Base-by-base conservation (phyloP, 1,284 basidiomycete genomes). In the Rhodotorula mucilaginosa region DNA sequence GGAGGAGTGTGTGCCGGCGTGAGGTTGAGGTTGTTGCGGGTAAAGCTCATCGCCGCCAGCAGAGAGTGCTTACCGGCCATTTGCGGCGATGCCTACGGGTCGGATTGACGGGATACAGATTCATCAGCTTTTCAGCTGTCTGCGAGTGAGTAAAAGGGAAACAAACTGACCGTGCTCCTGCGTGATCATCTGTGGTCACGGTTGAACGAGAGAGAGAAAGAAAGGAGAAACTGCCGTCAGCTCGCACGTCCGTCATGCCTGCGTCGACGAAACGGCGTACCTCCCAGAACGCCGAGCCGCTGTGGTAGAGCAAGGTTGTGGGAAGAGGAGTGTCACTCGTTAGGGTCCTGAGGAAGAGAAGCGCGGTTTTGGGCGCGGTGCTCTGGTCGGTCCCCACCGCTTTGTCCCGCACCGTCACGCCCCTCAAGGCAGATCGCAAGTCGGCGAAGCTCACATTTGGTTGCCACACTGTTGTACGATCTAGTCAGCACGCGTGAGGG, bases 111-210 rank as follows among this genome's bases (percentile, higher is more conserved):
- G 2, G 2, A 6, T n/a, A 29, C 39, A 18, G 10, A 12, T 34
- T 39, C 46, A 57, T 46, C n/a, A 64, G 47, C 19, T 19, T 16
- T n/a, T 34, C 5, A 3, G n/a, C 39, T n/a, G 34, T 21, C 21
- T 19, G 15, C 23, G 18, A 26, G 2, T 29, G 8, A n/a, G 4
- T 2, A 31, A 26, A 21, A 44, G 51, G 26, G 23, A 52, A n/a
- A 5, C 6, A 2, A 46, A 46, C 58, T 49, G 47, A 65, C 63
- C 93, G 83, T 98, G 95, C 86, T 98, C 95, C 83, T 97, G 93
- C 72, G 93, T 95, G 81, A 98, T 89, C 68, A 82, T 82, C 78
- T 83, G 81, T 80, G 34, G 34, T 34, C 34, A 8, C 34, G 34
- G 34, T 34, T 8, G 34, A 34, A 34, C 34, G 34, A 7, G 34